A percentile compares a stretch with the other conserved stretches of the same genome.
Conservation (phyloP, 768 basidiomycete species). For the Leccinum rimulosum region DNA sequence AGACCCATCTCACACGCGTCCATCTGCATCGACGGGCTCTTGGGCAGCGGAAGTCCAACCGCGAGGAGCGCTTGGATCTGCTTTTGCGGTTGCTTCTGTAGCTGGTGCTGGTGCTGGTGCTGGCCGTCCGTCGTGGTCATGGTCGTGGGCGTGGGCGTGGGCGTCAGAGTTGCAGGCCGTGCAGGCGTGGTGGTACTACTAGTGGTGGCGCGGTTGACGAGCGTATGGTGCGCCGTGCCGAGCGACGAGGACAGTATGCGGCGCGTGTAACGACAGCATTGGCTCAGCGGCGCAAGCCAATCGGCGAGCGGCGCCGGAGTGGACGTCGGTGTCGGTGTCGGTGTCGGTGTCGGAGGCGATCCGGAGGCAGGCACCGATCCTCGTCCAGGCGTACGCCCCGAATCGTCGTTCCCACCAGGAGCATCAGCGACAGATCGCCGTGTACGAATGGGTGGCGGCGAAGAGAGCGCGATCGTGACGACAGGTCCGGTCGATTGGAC, state of each 20-base stretch:
- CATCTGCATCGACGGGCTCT: constrained; percentile 68
- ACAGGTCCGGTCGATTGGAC: constrained; percentile 34
- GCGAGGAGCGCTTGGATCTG: constrained; percentile 40
- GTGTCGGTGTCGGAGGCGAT: not conserved
- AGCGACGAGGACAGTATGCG: constrained; percentile 40
- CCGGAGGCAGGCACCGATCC: not conserved
- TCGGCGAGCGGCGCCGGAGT: not conserved
- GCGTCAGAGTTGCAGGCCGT: not conserved
- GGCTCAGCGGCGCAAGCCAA: constrained; percentile 53
- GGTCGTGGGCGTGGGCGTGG: not conserved
- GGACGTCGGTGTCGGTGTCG: not conserved
- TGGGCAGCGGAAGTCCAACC: constrained; percentile 58
- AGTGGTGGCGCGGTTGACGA: constrained; percentile 23
- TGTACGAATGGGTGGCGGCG: constrained; percentile 19
- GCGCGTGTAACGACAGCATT: constrained; percentile 49
- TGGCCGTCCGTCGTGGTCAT: not conserved
- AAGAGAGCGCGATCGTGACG: constrained; percentile 36
- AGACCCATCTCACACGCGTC: constrained; percentile 32
- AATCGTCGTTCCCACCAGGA: not conserved
- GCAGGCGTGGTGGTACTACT: too few relatives aligned
- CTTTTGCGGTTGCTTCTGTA: constrained; percentile 17
- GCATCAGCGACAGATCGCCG: not conserved
- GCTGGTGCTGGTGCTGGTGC: not conserved
- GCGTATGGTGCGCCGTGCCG: constrained; percentile 17
- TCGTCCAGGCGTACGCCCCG: not conserved